These are phyloP conservation scores for Claviceps fusiformis DNA, from an alignment of 2,329 filamentous ascomycete genomes.

Conservation along the genomic window DNA sequence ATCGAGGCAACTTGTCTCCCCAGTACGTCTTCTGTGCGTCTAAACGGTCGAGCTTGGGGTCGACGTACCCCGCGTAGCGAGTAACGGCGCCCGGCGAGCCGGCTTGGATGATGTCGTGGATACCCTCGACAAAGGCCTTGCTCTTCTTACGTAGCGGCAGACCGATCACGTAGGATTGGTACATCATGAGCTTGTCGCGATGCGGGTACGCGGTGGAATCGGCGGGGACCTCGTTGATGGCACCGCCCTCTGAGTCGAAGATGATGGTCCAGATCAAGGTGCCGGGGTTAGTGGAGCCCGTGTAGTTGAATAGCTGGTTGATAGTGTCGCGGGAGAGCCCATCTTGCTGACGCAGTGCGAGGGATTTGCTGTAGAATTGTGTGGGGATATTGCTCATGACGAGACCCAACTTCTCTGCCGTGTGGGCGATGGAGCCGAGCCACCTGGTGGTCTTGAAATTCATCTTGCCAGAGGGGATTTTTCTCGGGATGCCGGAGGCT, in stretches of 20 bases:
- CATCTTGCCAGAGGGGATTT: constrained; percentile 28
- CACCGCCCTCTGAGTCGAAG: constrained; percentile 48
- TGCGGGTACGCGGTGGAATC: constrained; percentile 49
- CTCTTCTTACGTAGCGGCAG: constrained; percentile 31
- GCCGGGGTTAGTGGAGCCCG: constrained; percentile 34
- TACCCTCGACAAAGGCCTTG: constrained; percentile 34
- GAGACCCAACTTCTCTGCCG: constrained; percentile 34
- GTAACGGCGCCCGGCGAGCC: constrained; percentile 27
- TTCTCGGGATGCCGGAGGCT: constrained; percentile 32
- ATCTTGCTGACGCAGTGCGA: constrained; percentile 37
- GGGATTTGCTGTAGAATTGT: constrained; percentile 43
- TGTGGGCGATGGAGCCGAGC: constrained; percentile 42
- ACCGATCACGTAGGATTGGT: constrained; percentile 47
- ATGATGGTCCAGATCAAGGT: constrained; percentile 47
- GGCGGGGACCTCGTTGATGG: constrained; percentile 38
- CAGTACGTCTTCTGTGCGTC: constrained; percentile 39
- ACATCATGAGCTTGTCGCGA: constrained; percentile 49
- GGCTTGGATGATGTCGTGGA: constrained; percentile 30
- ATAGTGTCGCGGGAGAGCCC: constrained; percentile 32
- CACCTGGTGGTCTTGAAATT: constrained; percentile 45
- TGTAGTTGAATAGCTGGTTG: constrained; percentile 37
- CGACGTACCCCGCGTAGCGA: constrained; percentile 52
- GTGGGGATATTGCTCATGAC: constrained; percentile 31
- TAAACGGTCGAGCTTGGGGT: constrained; percentile 30
- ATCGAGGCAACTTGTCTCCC: constrained; percentile 33